Conservation (phyloP, 192 early-diverging fungal species). For the Glomus cerebriforme region DNA sequence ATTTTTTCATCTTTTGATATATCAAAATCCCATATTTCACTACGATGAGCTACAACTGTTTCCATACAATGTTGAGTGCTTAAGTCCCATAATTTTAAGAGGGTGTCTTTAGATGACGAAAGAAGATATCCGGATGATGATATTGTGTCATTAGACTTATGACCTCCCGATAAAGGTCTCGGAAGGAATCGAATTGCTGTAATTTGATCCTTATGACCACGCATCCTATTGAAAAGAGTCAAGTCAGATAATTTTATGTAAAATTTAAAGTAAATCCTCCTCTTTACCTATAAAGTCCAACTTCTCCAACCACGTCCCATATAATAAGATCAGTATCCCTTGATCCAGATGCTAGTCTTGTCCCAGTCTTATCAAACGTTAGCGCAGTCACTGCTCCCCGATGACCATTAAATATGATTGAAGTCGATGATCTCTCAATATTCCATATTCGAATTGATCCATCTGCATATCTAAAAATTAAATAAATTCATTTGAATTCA, state of each 20-base stretch:
- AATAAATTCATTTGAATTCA: neutral
- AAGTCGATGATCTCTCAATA: conserved; percentile 50
- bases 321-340: conserved; percentile 92
- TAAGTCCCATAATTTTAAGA: conserved; percentile 96
- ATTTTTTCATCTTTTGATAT: conserved; percentile 62
- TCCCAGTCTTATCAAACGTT: conserved; percentile 77
- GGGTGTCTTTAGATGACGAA: conserved; percentile 92
- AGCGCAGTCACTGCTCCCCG: conserved; percentile 82
- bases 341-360: conserved; percentile 86
- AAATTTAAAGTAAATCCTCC: neutral
- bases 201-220: conserved; percentile 95
- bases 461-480: conserved; percentile 68
- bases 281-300: conserved; percentile 68
- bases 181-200: conserved; percentile 72
- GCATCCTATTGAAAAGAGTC: conserved; percentile 53
- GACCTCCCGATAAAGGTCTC: conserved; percentile 29
- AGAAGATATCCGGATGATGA: conserved; percentile 71
- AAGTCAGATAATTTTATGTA: neutral
- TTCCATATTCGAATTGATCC: conserved; percentile 93
- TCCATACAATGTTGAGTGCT: conserved; percentile 93
- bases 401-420: conserved; percentile 90
- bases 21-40: conserved; percentile 91
- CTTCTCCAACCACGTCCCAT: conserved; percentile 93
- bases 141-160: conserved; percentile 42
- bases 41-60: conserved; percentile 89